Evolutionary conservation across 805 yeast species (phyloP).

Genomic region (Candida pini): DNA sequence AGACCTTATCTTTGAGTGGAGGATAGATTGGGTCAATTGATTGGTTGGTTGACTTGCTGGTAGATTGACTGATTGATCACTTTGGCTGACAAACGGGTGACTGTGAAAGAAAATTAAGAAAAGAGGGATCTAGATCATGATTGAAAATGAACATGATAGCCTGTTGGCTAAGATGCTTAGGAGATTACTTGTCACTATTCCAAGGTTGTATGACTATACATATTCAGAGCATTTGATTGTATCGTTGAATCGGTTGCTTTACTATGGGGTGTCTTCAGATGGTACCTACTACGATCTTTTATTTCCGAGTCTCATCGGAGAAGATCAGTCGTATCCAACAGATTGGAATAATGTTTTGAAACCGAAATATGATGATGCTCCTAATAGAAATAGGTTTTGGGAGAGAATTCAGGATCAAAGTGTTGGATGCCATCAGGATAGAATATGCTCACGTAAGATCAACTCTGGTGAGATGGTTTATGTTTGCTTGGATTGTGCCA

Average conservation of each 20-base stretch:
- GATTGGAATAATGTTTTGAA: slow-evolving; percentile 19
- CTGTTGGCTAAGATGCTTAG: slow-evolving; percentile 4
- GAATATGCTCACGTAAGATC: slow-evolving; percentile 65
- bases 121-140: neutral
- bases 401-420: slow-evolving; percentile 11
- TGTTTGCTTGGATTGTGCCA: slow-evolving; percentile 70
- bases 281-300: slow-evolving; percentile 10
- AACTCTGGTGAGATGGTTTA: slow-evolving; percentile 60
- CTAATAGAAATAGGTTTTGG: slow-evolving; percentile 18
- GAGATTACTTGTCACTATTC: slow-evolving; percentile 8
- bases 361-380: slow-evolving; percentile 7
- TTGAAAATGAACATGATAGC: neutral
- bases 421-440: slow-evolving; percentile 42
- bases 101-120: no score
- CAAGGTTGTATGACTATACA: slow-evolving; percentile 12
- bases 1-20: no score
- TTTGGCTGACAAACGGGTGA: no score
- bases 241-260: slow-evolving; percentile 11
- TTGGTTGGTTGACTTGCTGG: no score
- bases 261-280: slow-evolving; percentile 12
- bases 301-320: slow-evolving; percentile 14
- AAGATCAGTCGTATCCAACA: slow-evolving; percentile 16
- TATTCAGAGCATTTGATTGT: slow-evolving; percentile 15
- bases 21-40: no score
- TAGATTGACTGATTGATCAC: no score